phyloP scores from a whole-genome alignment of 2,329 filamentous ascomycete species.

The Myrmaecium sp. region DNA sequence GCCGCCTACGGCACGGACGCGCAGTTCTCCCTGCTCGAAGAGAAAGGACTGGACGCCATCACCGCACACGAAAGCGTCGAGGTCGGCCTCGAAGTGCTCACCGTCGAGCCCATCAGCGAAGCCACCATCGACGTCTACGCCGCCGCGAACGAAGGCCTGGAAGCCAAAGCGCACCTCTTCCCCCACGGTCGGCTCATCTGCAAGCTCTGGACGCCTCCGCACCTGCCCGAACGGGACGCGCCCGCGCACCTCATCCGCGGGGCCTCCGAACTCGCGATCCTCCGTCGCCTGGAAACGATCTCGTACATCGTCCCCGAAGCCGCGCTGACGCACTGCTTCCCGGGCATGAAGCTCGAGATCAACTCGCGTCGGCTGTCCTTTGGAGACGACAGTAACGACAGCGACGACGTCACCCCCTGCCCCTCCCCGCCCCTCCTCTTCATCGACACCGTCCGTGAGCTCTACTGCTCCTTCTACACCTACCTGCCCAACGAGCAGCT shows the following conservation, averaged over 20 bases:
- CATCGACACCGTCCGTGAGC: slow-evolving; percentile 20
- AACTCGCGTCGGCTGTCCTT: background rate
- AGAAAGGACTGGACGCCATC: slow-evolving; percentile 3
- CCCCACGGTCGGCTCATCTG: slow-evolving; percentile 38
- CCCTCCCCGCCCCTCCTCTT: slow-evolving; percentile 1
- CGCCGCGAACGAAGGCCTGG: slow-evolving; percentile 13
- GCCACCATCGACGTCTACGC: slow-evolving; percentile 32
- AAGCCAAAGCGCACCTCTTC: slow-evolving; percentile 26
- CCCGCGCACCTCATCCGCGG: slow-evolving; percentile 9
- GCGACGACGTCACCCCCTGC: background rate
- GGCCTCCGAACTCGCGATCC: slow-evolving; percentile 19
- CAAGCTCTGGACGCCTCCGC: slow-evolving; percentile 31
- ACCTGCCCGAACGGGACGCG: slow-evolving; percentile 20
- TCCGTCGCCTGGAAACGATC: slow-evolving; percentile 13
- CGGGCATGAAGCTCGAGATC: slow-evolving; percentile 36
- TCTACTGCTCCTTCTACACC: slow-evolving; percentile 26
- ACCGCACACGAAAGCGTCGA: slow-evolving; percentile 9
- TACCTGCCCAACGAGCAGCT: slow-evolving; percentile 27
- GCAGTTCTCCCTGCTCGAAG: slow-evolving; percentile 20
- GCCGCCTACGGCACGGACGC: slow-evolving; percentile 27
- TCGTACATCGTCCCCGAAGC: slow-evolving; percentile 52
- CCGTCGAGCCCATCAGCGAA: slow-evolving; percentile 30
- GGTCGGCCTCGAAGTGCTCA: slow-evolving; percentile 22
- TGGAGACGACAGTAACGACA: background rate
- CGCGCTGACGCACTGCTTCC: slow-evolving; percentile 38